Evolutionary conservation across 2,329 filamentous ascomycete genomes (phyloP).

Genomic region (Penicillium glabrum): DNA sequence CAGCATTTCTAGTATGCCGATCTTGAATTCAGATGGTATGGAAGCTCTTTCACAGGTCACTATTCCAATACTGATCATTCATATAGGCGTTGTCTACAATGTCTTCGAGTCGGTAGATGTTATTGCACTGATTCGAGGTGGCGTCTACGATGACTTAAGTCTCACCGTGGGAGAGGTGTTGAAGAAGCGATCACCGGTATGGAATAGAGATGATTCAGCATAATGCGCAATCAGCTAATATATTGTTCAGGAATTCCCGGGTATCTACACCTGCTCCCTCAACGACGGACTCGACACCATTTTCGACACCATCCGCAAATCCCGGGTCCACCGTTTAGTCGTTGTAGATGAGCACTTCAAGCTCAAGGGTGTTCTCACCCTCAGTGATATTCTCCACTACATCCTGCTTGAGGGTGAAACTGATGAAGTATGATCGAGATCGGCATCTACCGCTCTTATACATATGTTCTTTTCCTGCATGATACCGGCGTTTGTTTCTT

Average conservation of each 20-base stretch:
- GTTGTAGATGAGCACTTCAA: constrained; percentile 88
- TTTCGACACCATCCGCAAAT: constrained; percentile 94
- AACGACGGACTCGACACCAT: constrained; percentile 92
- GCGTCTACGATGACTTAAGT: constrained; percentile 85
- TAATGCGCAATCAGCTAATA: constrained; percentile 4
- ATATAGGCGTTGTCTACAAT: constrained; percentile 71
- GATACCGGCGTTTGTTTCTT: constrained; percentile 31
- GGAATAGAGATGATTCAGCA: constrained; percentile 19
- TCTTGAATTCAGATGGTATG: constrained; percentile 73
- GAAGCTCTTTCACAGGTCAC: background rate
- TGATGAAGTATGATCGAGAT: constrained; percentile 44
- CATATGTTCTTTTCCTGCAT: constrained; percentile 31
- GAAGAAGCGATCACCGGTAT: constrained; percentile 74
- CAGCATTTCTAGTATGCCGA: constrained; percentile 93
- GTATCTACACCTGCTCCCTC: constrained; percentile 93
- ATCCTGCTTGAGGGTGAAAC: constrained; percentile 79
- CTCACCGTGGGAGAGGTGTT: constrained; percentile 86
- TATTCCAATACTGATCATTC: background rate
- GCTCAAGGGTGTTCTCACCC: constrained; percentile 83
- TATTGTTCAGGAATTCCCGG: constrained; percentile 71
- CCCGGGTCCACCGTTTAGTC: constrained; percentile 86
- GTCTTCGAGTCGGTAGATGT: constrained; percentile 98
- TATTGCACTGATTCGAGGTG: constrained; percentile 91
- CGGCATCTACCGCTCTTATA: constrained; percentile 16
- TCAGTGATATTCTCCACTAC: constrained; percentile 96